Evolutionary conservation across 2,329 filamentous ascomycete genomes (phyloP).

Genomic region (Phoma sp.): DNA sequence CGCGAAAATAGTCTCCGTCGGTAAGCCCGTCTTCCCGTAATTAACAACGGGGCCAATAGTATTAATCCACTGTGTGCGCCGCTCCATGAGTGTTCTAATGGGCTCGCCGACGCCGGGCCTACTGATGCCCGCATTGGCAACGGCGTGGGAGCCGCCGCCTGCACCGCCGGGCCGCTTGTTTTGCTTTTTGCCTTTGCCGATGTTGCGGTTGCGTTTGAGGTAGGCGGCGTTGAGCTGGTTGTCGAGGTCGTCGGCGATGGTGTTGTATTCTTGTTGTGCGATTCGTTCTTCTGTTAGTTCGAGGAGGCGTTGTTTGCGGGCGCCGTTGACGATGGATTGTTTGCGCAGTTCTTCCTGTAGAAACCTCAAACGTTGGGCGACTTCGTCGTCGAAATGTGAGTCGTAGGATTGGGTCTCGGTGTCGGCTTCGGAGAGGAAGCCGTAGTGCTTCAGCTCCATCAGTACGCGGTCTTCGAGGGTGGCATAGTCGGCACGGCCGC

Average conservation of each 20-base stretch:
- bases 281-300: conserved; percentile 91
- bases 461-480: conserved; percentile 91
- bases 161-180: conserved; percentile 77
- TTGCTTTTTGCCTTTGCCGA: conserved; percentile 93
- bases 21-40: conserved; percentile 79
- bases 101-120: conserved; percentile 80
- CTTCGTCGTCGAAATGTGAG: conserved; percentile 90
- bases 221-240: conserved; percentile 94
- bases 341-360: conserved; percentile 84
- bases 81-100: conserved; percentile 91
- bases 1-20: conserved; percentile 79
- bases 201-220: conserved; percentile 90
- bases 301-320: conserved; percentile 83
- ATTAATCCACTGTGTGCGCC: conserved; percentile 86
- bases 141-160: conserved; percentile 70
- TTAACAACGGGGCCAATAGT: conserved; percentile 91
- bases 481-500: conserved; percentile 78
- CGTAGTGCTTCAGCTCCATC: conserved; percentile 88
- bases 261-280: conserved; percentile 95
- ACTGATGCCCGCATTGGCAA: conserved; percentile 46
- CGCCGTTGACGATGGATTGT: conserved; percentile 86
- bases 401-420: conserved; percentile 77
- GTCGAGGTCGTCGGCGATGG: conserved; percentile 95
- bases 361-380: conserved; percentile 85
- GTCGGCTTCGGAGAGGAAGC: conserved; percentile 80